phyloP scores from a whole-genome alignment of 208 protist genomes.

The Acanthamoeba healyi region DNA sequence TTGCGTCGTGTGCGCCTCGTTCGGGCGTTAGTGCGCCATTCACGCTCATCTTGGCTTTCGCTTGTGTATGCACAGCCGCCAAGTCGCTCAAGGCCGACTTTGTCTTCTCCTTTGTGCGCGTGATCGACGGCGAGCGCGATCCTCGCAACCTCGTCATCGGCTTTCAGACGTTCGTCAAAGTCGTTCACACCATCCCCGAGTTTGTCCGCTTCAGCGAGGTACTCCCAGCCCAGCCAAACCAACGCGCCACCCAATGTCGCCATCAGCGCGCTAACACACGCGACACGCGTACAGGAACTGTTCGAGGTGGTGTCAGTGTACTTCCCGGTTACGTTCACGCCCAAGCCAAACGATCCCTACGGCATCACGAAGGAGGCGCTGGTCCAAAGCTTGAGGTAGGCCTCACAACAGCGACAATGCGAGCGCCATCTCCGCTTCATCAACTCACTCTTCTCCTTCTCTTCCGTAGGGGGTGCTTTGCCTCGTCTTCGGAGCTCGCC shows the following conservation, averaged over 20 bases:
- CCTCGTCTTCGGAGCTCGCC: background rate
- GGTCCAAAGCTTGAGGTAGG: background rate
- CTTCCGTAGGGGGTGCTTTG: constrained; percentile 50
- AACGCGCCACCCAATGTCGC: background rate
- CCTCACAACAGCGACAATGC: background rate
- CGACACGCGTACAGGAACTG: constrained; percentile 50
- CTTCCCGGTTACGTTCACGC: constrained; percentile 83
- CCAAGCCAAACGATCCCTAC: constrained; percentile 79
- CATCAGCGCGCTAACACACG: too few relatives aligned
- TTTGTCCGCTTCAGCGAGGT: constrained; percentile 78
- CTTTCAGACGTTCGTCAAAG: constrained; percentile 76
- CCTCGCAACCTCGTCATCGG: constrained; percentile 79
- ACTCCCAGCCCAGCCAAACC: background rate
- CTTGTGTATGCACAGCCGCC: background rate
- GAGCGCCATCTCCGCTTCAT: too few relatives aligned
- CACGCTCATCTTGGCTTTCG: background rate
- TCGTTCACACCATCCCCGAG: constrained; percentile 78
- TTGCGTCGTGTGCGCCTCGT: background rate
- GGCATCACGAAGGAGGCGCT: constrained; percentile 81
- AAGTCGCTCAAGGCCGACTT: constrained; percentile 81
- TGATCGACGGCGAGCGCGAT: constrained; percentile 83
- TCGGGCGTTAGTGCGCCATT: too few relatives aligned
- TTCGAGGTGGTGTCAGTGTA: constrained; percentile 83
- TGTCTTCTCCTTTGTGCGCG: constrained; percentile 81
- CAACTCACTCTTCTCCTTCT: background rate